A percentile compares a stretch with the other conserved stretches of the same genome.
phyloP scores from a whole-genome alignment of 139 green algal species.

The Chlamydomonas sp. region DNA sequence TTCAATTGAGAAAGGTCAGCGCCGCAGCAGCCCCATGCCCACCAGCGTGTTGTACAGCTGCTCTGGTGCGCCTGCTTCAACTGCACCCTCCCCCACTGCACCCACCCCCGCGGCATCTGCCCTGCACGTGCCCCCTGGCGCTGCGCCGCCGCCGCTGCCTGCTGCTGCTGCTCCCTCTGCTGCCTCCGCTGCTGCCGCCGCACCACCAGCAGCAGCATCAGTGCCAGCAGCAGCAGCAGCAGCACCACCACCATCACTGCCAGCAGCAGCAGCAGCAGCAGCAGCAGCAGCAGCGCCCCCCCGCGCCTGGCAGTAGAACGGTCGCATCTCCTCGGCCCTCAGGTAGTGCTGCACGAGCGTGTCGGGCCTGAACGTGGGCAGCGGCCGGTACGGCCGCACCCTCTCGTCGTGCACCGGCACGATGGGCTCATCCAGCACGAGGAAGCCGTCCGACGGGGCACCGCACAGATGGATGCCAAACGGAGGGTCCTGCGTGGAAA shows the following conservation, averaged over 20 bases:
- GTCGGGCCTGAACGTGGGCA: slow-evolving; percentile 43
- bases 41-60: slow-evolving; percentile 22
- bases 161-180: not conserved
- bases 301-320: slow-evolving; percentile 39
- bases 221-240: too few species aligned
- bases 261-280: not conserved
- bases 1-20: too few species aligned
- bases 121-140: not conserved
- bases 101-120: not conserved
- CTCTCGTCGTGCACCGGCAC: slow-evolving; percentile 47
- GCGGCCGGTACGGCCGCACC: slow-evolving; percentile 49
- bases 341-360: slow-evolving; percentile 52
- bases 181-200: not conserved
- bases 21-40: slow-evolving; percentile 7
- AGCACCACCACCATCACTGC: not conserved
- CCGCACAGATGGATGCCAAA: slow-evolving; percentile 64
- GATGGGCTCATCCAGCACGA: slow-evolving; percentile 35
- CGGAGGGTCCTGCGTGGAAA: slow-evolving; percentile 39
- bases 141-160: not conserved
- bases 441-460: slow-evolving; percentile 14
- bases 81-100: not conserved
- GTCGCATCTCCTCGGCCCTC: slow-evolving; percentile 44
- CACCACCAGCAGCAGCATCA: not conserved
- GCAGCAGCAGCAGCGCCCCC: not conserved
- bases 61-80: not conserved